A percentile compares a stretch with the other conserved stretches of the same genome.
These are phyloP conservation scores for Leucocoprinus leucothites DNA, from an alignment of 768 basidiomycete genomes.

Conservation along the genomic window DNA sequence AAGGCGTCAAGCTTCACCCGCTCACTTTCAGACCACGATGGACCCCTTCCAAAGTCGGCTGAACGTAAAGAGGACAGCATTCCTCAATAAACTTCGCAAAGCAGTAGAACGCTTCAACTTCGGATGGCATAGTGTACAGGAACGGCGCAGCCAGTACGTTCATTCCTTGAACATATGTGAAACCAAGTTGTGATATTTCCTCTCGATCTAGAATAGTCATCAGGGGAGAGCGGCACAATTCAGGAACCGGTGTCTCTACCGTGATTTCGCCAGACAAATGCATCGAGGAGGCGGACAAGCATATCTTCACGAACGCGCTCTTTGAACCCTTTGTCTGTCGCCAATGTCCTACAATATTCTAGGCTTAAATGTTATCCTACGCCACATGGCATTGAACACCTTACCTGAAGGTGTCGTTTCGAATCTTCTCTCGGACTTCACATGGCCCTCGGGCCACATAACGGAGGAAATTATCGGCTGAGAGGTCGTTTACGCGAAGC, in stretches of 20 bases:
- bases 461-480: constrained; percentile 70
- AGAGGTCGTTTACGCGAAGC: constrained; percentile 73
- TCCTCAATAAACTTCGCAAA: constrained; percentile 96
- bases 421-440: constrained; percentile 86
- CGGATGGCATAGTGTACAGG: constrained; percentile 94
- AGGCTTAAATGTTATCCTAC: neutral
- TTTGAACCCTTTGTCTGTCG: constrained; percentile 97
- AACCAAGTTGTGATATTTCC: constrained; percentile 76
- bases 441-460: constrained; percentile 85
- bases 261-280: constrained; percentile 95
- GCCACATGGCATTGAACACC: neutral
- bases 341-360: constrained; percentile 62
- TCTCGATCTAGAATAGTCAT: constrained; percentile 53
- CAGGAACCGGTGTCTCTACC: constrained; percentile 40
- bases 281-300: constrained; percentile 94
- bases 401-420: constrained; percentile 95
- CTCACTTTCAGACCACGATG: constrained; percentile 89
- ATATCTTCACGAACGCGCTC: constrained; percentile 96
- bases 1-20: neutral
- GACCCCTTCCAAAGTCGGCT: constrained; percentile 93
- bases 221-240: neutral
- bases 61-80: constrained; percentile 93
- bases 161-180: constrained; percentile 99
- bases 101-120: constrained; percentile 97
- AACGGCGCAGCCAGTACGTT: constrained; percentile 98